A percentile compares a stretch with the other conserved stretches of the same genome.
phyloP scores from a whole-genome alignment of 768 basidiomycete genomes.

The Clathrus columnatus region DNA sequence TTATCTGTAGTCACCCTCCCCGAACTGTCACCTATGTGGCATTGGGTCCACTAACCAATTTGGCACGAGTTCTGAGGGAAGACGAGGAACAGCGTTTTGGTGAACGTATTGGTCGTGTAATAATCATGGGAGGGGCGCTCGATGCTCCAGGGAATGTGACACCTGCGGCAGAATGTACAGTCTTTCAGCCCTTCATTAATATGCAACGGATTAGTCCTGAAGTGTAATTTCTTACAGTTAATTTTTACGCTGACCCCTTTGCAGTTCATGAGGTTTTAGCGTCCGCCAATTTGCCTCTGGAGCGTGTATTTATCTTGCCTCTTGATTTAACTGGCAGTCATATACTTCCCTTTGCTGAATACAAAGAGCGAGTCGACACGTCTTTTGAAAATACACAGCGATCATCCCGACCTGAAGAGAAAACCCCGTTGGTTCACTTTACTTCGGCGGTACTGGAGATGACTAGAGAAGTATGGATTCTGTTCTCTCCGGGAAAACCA shows the following conservation, averaged over 20 bases:
- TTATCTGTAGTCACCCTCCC: slow-evolving; percentile 43
- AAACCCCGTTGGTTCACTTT: slow-evolving; percentile 62
- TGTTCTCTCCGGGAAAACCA: neutral
- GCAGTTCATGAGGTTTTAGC: slow-evolving; percentile 65
- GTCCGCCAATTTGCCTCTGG: slow-evolving; percentile 46
- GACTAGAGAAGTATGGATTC: slow-evolving; percentile 38
- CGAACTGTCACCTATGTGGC: slow-evolving; percentile 61
- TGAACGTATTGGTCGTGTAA: slow-evolving; percentile 58
- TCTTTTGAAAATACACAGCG: slow-evolving; percentile 38
- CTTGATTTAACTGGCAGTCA: slow-evolving; percentile 80
- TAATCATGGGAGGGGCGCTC: slow-evolving; percentile 91
- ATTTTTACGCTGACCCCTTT: slow-evolving; percentile 81
- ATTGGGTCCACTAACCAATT: slow-evolving; percentile 72
- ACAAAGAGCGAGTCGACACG: slow-evolving; percentile 52
- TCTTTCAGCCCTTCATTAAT: neutral
- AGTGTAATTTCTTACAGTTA: slow-evolving; percentile 39
- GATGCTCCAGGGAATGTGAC: slow-evolving; percentile 86
- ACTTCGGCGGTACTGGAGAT: slow-evolving; percentile 72
- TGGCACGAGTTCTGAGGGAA: slow-evolving; percentile 54
- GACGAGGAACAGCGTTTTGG: slow-evolving; percentile 44
- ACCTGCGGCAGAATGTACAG: slow-evolving; percentile 72
- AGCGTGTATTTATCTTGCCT: slow-evolving; percentile 62
- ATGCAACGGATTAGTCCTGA: neutral
- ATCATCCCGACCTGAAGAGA: slow-evolving; percentile 40
- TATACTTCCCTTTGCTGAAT: slow-evolving; percentile 63